phyloP scores from a whole-genome alignment of 768 basidiomycete species.

The Tulasnella sp. region DNA sequence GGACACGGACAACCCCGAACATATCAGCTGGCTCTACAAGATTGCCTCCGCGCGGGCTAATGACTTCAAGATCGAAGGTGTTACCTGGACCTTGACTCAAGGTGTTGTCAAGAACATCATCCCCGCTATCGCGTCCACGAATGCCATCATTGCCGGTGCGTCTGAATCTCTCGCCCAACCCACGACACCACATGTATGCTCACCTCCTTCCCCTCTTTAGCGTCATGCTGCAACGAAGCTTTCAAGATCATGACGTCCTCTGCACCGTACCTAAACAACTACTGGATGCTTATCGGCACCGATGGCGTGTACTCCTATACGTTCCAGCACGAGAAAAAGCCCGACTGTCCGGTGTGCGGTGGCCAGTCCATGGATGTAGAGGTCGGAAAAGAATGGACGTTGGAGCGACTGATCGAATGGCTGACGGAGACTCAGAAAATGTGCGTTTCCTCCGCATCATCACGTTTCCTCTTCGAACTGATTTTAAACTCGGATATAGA shows the following conservation, averaged over 20 bases:
- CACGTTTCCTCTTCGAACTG: neutral
- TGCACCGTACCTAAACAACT: slow-evolving; percentile 90
- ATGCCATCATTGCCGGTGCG: slow-evolving; percentile 91
- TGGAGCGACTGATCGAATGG: slow-evolving; percentile 81
- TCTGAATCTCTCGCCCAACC: neutral
- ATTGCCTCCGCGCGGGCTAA: slow-evolving; percentile 71
- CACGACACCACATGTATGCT: neutral
- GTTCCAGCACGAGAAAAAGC: slow-evolving; percentile 85
- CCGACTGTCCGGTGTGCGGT: slow-evolving; percentile 95
- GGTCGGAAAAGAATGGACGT: slow-evolving; percentile 59
- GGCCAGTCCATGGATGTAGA: slow-evolving; percentile 71
- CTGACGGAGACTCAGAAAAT: slow-evolving; percentile 81
- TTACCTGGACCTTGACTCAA: slow-evolving; percentile 95
- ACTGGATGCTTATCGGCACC: slow-evolving; percentile 97
- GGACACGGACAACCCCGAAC: slow-evolving; percentile 94
- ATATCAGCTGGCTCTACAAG: slow-evolving; percentile 88
- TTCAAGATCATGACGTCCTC: slow-evolving; percentile 97
- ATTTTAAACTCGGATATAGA: slow-evolving; percentile 34
- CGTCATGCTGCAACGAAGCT: slow-evolving; percentile 97
- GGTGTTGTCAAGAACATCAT: slow-evolving; percentile 99
- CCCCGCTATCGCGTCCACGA: slow-evolving; percentile 96
- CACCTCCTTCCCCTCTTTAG: slow-evolving; percentile 29
- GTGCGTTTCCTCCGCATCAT: slow-evolving; percentile 37
- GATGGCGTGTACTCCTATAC: slow-evolving; percentile 96
- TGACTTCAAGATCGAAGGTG: slow-evolving; percentile 95